phyloP scores from a whole-genome alignment of 768 basidiomycete species.

The Rubroboletus pulcherrimus region DNA sequence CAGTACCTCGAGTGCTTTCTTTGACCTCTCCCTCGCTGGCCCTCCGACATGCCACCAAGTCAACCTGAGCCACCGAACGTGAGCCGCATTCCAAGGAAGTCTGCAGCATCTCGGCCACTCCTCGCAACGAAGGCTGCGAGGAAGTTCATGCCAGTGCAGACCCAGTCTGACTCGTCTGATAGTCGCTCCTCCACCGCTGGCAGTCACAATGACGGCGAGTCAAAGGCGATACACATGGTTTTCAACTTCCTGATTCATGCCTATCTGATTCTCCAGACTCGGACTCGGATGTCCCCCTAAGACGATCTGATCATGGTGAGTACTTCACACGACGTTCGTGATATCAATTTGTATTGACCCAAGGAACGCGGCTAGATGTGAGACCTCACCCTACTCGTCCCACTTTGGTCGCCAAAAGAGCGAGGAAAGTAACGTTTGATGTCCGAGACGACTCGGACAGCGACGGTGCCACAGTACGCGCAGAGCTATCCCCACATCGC shows the following conservation, averaged over 20 bases:
- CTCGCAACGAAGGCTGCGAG: conserved; percentile 16
- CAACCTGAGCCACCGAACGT: not conserved
- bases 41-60: conserved; percentile 10
- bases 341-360: not conserved
- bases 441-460: conserved; percentile 7
- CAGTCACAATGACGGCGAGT: conserved; percentile 13
- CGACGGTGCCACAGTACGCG: conserved; percentile 15
- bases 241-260: not conserved
- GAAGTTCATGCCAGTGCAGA: not conserved
- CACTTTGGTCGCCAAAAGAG: not conserved
- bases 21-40: conserved; percentile 10
- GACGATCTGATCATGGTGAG: conserved; percentile 2
- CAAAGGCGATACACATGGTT: not conserved
- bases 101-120: not conserved
- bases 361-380: conserved; percentile 2
- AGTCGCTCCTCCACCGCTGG: not conserved
- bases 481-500: conserved; percentile 2
- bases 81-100: not conserved
- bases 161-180: conserved; percentile 9
- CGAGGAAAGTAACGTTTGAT: conserved; percentile 18
- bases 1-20: not conserved
- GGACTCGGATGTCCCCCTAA: conserved; percentile 6
- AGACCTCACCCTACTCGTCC: not conserved
- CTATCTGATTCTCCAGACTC: conserved; percentile 12
- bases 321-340: not conserved